phyloP scores from a whole-genome alignment of 805 yeast genomes.

The Zygoascus flipseniorum region DNA sequence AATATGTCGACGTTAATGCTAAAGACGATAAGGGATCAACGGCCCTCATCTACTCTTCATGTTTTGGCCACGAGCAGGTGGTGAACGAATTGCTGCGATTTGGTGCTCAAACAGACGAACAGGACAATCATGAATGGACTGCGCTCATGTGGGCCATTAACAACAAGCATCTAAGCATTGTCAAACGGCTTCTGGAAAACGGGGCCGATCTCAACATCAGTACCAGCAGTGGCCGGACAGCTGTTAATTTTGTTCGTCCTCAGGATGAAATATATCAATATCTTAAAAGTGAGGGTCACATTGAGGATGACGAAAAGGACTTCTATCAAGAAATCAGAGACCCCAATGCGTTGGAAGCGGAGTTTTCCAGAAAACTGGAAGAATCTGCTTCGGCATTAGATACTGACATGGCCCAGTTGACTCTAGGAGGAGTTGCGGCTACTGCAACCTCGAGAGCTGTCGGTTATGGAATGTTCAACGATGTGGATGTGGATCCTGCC shows the following conservation, averaged over 20 bases:
- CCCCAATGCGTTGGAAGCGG: conserved; percentile 13
- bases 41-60: conserved; percentile 32
- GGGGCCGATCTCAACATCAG: conserved; percentile 46
- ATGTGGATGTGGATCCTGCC: conserved; percentile 13
- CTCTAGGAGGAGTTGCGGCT: conserved; percentile 4
- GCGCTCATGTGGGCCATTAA: conserved; percentile 83
- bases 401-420: conserved; percentile 23
- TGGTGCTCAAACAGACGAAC: conserved; percentile 30
- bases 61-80: conserved; percentile 32
- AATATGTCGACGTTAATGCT: conserved; percentile 25
- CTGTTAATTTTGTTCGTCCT: conserved; percentile 43
- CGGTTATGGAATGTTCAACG: conserved; percentile 6
- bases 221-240: conserved; percentile 39
- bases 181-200: conserved; percentile 46
- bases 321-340: conserved; percentile 19
- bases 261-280: conserved; percentile 50
- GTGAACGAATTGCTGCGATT: conserved; percentile 28
- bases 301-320: conserved; percentile 16
- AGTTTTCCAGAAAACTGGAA: conserved; percentile 11
- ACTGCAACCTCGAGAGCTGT: background rate
- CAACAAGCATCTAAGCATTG: conserved; percentile 47
- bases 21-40: conserved; percentile 32
- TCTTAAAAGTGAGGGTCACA: conserved; percentile 33
- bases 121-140: conserved; percentile 35
- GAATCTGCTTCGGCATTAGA: conserved; percentile 21